Evolutionary conservation across 1,284 basidiomycete genomes (phyloP).

Genomic region (Inonotus obliquus): DNA sequence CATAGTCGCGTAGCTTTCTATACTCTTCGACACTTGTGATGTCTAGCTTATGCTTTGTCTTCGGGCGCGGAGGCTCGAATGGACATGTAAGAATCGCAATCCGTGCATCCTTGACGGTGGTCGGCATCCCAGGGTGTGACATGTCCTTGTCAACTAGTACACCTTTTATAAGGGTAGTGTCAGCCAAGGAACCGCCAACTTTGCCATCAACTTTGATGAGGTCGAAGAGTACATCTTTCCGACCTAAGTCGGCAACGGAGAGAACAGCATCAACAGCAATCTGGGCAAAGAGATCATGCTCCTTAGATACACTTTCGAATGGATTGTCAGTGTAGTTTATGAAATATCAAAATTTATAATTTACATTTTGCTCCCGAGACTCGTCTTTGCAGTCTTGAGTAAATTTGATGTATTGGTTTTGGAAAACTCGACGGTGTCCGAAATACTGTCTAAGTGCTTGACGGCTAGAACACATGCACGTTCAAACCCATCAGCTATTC

Average conservation of each 20-base stretch:
- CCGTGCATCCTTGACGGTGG: constrained; percentile 80
- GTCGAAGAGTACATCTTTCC: constrained; percentile 96
- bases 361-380: constrained; percentile 96
- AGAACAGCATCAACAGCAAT: constrained; percentile 98
- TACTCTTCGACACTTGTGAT: constrained; percentile 98
- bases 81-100: constrained; percentile 98
- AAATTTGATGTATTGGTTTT: constrained; percentile 81
- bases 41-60: constrained; percentile 99
- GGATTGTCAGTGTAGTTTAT: neutral
- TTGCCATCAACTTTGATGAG: constrained; percentile 99
- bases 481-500: constrained; percentile 35
- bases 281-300: constrained; percentile 91
- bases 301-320: constrained; percentile 85
- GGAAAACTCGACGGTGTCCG: constrained; percentile 88
- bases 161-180: constrained; percentile 90
- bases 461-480: constrained; percentile 37
- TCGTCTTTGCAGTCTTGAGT: constrained; percentile 93
- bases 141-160: constrained; percentile 99
- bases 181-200: constrained; percentile 94
- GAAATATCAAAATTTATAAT: constrained; percentile 1
- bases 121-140: constrained; percentile 98
- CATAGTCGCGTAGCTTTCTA: constrained; percentile 91
- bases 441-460: constrained; percentile 85
- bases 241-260: constrained; percentile 90
- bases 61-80: constrained; percentile 97